Conservation (phyloP, 176 grass and related monocot species). For the Alopecurus myosuroides region DNA sequence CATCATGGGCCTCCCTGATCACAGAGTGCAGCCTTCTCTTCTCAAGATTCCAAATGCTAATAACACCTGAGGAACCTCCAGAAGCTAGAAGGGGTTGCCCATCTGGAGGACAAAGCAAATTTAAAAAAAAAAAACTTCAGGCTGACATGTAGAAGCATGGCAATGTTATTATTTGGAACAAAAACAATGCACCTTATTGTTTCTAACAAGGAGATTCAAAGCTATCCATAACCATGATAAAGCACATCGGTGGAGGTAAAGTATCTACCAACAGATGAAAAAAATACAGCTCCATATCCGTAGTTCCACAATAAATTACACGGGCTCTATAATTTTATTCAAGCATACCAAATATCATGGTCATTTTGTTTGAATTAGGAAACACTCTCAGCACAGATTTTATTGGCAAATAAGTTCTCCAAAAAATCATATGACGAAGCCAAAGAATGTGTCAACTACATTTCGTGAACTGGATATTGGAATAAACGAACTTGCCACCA, state of each 20-base stretch:
- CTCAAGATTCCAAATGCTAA: constrained; percentile 98
- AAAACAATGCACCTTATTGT: background rate
- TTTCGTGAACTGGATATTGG: background rate
- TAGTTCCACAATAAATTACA: background rate
- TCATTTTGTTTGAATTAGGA: background rate
- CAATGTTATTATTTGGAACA: background rate
- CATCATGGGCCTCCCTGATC: constrained; percentile 93
- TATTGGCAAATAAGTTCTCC: background rate
- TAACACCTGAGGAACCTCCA: constrained; percentile 94
- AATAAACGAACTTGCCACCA: background rate
- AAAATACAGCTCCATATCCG: background rate
- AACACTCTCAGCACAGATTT: background rate
- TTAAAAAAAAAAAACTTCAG: background rate
- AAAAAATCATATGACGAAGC: background rate
- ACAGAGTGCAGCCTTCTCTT: constrained; percentile 86
- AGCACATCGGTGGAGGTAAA: background rate
- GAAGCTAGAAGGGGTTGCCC: constrained; percentile 88
- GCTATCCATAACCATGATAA: background rate
- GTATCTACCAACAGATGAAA: background rate
- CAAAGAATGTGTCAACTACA: background rate
- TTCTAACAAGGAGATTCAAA: background rate
- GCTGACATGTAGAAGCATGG: background rate
- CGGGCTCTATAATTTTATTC: background rate
- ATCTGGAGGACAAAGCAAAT: constrained; percentile 56
- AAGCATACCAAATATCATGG: background rate